A percentile compares a stretch with the other conserved stretches of the same genome.
These are phyloP conservation scores for Clarireedia paspali DNA, from an alignment of 2,329 filamentous ascomycete genomes.

Conservation along the genomic window DNA sequence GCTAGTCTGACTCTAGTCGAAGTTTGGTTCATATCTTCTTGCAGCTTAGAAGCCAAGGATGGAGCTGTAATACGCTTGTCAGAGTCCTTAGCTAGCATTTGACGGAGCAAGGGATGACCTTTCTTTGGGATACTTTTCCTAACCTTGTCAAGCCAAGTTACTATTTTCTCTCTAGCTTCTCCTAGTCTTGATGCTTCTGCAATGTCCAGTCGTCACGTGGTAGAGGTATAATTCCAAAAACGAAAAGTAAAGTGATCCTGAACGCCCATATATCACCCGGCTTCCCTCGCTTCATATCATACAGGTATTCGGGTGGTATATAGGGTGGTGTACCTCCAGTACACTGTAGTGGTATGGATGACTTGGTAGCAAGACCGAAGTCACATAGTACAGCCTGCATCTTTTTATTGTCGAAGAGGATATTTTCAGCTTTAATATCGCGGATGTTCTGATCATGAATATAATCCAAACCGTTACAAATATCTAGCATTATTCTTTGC, in stretches of 20 bases:
- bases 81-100: conserved; percentile 2
- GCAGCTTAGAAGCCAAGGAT: no score
- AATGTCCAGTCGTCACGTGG: not conserved
- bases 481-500: conserved; percentile 12
- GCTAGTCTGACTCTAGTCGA: no score
- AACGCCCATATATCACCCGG: conserved; percentile 10
- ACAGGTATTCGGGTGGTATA: conserved; percentile 10
- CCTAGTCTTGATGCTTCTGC: not conserved
- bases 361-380: conserved; percentile 9
- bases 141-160: not conserved
- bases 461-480: not conserved
- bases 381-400: conserved; percentile 11
- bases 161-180: not conserved
- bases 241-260: conserved; percentile 4
- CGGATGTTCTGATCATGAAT: no score
- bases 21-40: no score
- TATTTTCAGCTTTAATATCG: no score
- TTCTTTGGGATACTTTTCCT: not conserved
- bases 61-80: not conserved
- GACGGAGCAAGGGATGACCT: not conserved
- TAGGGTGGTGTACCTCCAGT: conserved; percentile 9
- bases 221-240: not conserved
- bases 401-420: no score
- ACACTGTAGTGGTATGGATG: not conserved
- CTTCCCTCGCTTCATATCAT: conserved; percentile 1